Evolutionary conservation across 2,329 filamentous ascomycete genomes (phyloP).

Genomic region (Talaromyces piceae): DNA sequence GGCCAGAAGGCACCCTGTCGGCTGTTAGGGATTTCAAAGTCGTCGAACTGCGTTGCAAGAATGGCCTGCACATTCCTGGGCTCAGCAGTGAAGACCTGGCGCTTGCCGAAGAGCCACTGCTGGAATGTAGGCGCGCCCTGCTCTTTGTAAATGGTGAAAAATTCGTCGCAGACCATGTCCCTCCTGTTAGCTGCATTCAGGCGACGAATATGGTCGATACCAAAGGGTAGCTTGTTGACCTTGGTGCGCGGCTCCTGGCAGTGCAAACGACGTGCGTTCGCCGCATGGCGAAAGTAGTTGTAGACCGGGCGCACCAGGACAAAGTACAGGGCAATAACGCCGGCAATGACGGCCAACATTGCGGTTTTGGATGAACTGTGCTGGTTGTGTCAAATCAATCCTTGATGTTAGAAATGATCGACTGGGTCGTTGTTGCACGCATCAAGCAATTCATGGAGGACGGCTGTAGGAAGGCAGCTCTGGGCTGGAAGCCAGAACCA

Average conservation of each 20-base stretch:
- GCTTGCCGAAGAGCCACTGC: neutral
- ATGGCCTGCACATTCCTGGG: slow-evolving; percentile 71
- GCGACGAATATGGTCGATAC: slow-evolving; percentile 5
- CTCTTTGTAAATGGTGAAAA: neutral
- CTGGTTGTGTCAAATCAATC: too few relatives aligned
- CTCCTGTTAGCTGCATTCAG: neutral
- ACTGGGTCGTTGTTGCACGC: too few relatives aligned
- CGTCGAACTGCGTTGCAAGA: slow-evolving; percentile 71
- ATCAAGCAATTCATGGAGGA: too few relatives aligned
- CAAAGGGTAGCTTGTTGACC: slow-evolving; percentile 1
- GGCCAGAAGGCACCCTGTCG: slow-evolving; percentile 54
- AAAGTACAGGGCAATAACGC: neutral
- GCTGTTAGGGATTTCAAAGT: slow-evolving; percentile 72
- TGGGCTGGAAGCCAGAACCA: too few relatives aligned
- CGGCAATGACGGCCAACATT: neutral
- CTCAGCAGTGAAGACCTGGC: slow-evolving; percentile 21
- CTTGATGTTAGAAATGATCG: neutral
- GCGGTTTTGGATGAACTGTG: too few relatives aligned
- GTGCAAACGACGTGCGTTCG: slow-evolving; percentile 3
- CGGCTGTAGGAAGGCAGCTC: too few relatives aligned
- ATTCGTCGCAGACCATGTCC: neutral
- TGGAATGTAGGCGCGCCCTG: neutral
- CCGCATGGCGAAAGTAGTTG: slow-evolving; percentile 1
- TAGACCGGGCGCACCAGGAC: slow-evolving; percentile 2
- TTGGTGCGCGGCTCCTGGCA: neutral